Percentiles rank a stretch among this genome's conserved stretches.
Conservation (phyloP, 2,329 filamentous ascomycete genomes). For the Colletotrichum sp. region DNA sequence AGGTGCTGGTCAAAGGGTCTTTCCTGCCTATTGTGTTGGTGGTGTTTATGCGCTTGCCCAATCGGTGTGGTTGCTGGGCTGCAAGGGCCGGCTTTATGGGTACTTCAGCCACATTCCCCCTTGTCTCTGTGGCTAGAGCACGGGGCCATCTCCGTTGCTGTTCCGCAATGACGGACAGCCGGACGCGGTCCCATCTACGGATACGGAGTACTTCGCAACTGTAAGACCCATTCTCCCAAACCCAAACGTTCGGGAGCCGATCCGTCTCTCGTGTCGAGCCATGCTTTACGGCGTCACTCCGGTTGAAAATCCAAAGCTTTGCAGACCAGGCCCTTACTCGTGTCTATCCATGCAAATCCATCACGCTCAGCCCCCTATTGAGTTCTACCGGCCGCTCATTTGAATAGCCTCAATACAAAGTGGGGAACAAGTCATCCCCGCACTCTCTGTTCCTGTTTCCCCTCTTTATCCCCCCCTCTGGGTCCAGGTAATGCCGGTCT, state of each 20-base stretch:
- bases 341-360: too few relatives aligned
- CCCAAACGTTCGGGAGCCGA: neutral
- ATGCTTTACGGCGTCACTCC: neutral
- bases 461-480: neutral
- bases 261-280: neutral
- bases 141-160: neutral
- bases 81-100: neutral
- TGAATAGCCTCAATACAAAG: slow-evolving; percentile 21
- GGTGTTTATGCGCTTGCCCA: slow-evolving; percentile 23
- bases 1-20: slow-evolving; percentile 13
- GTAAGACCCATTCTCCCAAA: neutral
- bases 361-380: neutral
- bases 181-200: neutral
- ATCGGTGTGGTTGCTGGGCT: slow-evolving; percentile 22
- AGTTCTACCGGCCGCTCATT: slow-evolving; percentile 1
- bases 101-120: neutral
- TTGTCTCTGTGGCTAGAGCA: neutral
- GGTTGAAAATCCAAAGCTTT: neutral
- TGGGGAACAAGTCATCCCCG: slow-evolving; percentile 13
- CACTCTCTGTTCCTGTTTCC: neutral
- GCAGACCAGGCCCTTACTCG: neutral
- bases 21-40: neutral
- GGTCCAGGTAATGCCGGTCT: neutral
- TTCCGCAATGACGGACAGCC: neutral
- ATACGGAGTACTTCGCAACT: neutral